Conservation (phyloP, 352 stramenopile genomes). For the Globisporangium apiculatum region DNA sequence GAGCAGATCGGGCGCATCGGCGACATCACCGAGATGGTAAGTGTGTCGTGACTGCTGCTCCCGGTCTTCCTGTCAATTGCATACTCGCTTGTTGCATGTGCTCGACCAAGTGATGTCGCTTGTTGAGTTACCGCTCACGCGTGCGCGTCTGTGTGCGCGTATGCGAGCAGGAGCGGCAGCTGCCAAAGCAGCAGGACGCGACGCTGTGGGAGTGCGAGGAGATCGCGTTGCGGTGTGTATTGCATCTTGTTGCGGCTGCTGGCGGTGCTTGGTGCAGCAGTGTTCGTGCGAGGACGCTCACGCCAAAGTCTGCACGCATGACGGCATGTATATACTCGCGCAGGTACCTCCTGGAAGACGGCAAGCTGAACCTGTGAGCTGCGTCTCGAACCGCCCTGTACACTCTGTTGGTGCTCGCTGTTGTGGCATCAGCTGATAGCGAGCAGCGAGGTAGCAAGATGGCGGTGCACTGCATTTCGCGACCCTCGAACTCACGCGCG, state of each 20-base stretch:
- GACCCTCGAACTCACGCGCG: slow-evolving; percentile 2
- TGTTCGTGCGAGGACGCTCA: neutral
- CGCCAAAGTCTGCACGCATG: neutral
- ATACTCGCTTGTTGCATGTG: neutral
- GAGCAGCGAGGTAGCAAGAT: too few relatives aligned
- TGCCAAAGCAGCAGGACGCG: slow-evolving; percentile 78
- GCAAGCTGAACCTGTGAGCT: slow-evolving; percentile 85
- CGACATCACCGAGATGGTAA: slow-evolving; percentile 84
- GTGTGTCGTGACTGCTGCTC: neutral
- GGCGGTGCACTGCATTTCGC: neutral
- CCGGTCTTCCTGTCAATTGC: too few relatives aligned
- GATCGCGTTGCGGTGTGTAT: slow-evolving; percentile 54
- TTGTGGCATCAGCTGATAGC: neutral
- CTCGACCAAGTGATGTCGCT: neutral
- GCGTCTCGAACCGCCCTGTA: neutral
- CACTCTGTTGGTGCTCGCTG: neutral
- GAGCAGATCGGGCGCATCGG: slow-evolving; percentile 84
- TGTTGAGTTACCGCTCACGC: neutral
- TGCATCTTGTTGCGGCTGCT: too few relatives aligned
- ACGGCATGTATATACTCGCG: neutral
- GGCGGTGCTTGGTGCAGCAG: too few relatives aligned
- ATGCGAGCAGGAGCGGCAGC: slow-evolving; percentile 45
- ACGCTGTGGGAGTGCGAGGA: slow-evolving; percentile 91
- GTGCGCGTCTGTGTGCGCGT: neutral
- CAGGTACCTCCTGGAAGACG: slow-evolving; percentile 87